Evolutionary conservation across 768 basidiomycete species (phyloP), one percentile per base, ranked within the genome.

Genomic region (Amanita subjunquillea): DNA sequence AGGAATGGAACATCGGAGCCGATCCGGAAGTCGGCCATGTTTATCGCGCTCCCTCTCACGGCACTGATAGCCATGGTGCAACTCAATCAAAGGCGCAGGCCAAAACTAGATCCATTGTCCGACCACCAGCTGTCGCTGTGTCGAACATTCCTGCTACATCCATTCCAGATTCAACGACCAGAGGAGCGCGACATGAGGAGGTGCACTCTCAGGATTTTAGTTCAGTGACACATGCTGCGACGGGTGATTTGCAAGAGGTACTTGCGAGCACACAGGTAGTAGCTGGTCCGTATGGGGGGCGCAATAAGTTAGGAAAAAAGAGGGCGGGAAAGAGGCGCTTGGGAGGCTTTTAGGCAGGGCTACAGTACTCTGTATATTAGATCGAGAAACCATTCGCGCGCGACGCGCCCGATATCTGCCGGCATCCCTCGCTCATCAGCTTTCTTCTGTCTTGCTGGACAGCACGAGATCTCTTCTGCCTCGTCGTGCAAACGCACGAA

Each of bases 271-370:
- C 88, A 2, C 88, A 91, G 62, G 66, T 83, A 6, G 63, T 87
- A 8, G 78, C 87, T 3, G 88, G 89, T 2, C 77, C 73, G 0
- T 80, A 80, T 65, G 88, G 87, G 32, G 85, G 85, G 22, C 74
- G 85, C 38, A 74, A 73, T 23, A 54, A 54, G 13, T 58, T 59
- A 12, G 61, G 56, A 4, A 86, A 77, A 67, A 83, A 82, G 69
- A 84, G 80, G 62, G 53, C 65, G 25, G 62, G 56, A 20, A 87
- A 83, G 71, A 90, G 84, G 66, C 72, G 87, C 22, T 41, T 88
- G 39, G 86, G 85, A 8, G 89, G 89, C 6, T 91, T 91, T 62
- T 91, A 40, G 30, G n/a, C 22, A 29, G 38, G 7, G 25, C 22
- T 13, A 15, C 15, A 23, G 5, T 39, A 50, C 22, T 27, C 10